Evolutionary conservation across 345 rosid species (phyloP).

Genomic region (Rhodamnia rubescens): DNA sequence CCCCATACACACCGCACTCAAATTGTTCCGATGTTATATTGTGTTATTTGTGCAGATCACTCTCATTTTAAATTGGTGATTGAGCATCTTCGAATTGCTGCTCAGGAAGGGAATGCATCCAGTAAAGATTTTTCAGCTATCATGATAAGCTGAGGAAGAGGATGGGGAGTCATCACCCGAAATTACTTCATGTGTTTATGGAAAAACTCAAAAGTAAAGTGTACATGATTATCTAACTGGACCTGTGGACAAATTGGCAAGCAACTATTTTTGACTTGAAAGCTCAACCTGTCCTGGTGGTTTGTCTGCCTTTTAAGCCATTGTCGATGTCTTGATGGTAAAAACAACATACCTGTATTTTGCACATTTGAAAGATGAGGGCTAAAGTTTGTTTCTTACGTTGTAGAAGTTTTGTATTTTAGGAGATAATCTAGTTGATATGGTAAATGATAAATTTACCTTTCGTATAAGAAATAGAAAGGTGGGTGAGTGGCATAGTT

Average conservation of each 20-base stretch:
- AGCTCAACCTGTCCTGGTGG: neutral
- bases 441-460: neutral
- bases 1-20: neutral
- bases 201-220: neutral
- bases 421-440: neutral
- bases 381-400: neutral
- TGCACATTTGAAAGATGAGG: neutral
- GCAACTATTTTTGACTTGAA: neutral
- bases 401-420: neutral
- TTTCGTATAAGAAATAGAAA: too few relatives aligned
- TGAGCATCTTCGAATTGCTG: conserved; percentile 43
- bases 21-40: conserved; percentile 8
- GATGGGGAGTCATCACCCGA: conserved; percentile 14
- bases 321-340: neutral
- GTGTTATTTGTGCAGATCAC: conserved; percentile 26
- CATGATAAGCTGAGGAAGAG: conserved; percentile 15
- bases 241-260: neutral
- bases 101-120: conserved; percentile 17
- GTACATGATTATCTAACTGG: neutral
- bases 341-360: neutral
- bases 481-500: neutral
- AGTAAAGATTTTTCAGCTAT: conserved; percentile 21
- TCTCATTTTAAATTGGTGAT: conserved; percentile 44
- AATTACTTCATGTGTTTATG: conserved; percentile 12
- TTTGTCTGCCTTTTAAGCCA: neutral